Conservation (phyloP, 495 filamentous ascomycete species). For the Penicillium soppii region DNA sequence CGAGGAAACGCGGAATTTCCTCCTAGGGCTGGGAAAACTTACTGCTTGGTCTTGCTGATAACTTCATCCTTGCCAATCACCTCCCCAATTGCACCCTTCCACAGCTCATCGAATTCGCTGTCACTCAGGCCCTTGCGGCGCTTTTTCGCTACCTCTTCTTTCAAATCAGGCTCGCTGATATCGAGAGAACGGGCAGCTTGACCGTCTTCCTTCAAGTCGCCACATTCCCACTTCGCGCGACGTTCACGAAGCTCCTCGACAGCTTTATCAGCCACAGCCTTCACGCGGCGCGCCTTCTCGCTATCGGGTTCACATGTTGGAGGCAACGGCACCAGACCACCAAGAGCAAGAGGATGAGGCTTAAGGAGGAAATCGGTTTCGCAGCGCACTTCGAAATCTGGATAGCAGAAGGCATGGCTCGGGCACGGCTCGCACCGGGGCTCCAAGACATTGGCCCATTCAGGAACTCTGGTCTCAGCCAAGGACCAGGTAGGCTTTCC, state of each 20-base stretch:
- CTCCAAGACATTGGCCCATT: conserved; percentile 65
- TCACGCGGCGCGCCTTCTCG: conserved; percentile 83
- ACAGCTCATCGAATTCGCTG: conserved; percentile 89
- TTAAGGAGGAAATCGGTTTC: conserved; percentile 85
- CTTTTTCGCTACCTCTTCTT: conserved; percentile 68
- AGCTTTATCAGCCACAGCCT: conserved; percentile 81
- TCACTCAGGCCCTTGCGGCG: conserved; percentile 76
- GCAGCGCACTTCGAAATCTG: conserved; percentile 71
- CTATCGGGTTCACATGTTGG: conserved; percentile 96
- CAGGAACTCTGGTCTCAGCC: conserved; percentile 57
- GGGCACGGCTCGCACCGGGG: conserved; percentile 92
- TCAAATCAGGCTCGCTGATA: conserved; percentile 74
- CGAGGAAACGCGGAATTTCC: conserved; percentile 24
- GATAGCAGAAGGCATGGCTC: conserved; percentile 84
- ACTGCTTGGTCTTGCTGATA: conserved; percentile 67
- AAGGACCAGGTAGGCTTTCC: conserved; percentile 62
- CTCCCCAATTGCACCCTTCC: conserved; percentile 82
- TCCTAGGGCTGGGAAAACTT: conserved; percentile 52
- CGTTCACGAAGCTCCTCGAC: conserved; percentile 85
- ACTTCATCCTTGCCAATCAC: conserved; percentile 81
- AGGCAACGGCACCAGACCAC: conserved; percentile 77
- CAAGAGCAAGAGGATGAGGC: conserved; percentile 78
- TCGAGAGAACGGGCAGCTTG: conserved; percentile 57
- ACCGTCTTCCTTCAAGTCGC: conserved; percentile 66
- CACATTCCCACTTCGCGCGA: conserved; percentile 87